Evolutionary conservation across 345 rosid species (phyloP).

Genomic region (Moricandia arvensis): DNA sequence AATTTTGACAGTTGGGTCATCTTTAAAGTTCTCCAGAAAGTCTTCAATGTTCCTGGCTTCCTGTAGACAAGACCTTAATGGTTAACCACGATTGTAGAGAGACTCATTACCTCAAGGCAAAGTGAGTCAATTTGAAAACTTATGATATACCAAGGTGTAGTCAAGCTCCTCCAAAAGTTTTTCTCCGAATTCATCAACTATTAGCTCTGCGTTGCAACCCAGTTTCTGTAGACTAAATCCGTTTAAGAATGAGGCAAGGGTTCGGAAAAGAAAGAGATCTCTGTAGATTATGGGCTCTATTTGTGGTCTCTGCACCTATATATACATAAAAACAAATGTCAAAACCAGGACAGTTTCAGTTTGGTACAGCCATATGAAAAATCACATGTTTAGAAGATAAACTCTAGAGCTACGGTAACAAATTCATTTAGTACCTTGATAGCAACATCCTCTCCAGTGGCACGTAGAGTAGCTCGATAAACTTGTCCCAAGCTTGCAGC

Average conservation of each 20-base stretch:
- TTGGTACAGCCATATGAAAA: neutral
- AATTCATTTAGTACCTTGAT: slow-evolving; percentile 60
- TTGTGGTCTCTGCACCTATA: slow-evolving; percentile 88
- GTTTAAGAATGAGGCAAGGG: slow-evolving; percentile 89
- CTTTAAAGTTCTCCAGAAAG: slow-evolving; percentile 87
- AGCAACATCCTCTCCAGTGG: slow-evolving; percentile 93
- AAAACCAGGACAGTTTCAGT: neutral
- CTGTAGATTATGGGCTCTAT: slow-evolving; percentile 93
- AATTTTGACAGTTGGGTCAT: slow-evolving; percentile 93
- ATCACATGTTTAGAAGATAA: slow-evolving; percentile 19
- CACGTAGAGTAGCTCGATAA: slow-evolving; percentile 86
- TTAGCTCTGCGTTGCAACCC: slow-evolving; percentile 95
- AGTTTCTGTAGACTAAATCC: slow-evolving; percentile 83
- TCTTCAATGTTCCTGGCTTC: slow-evolving; percentile 97
- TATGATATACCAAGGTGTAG: slow-evolving; percentile 76
- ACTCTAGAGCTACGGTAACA: neutral
- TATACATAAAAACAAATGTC: slow-evolving; percentile 6
- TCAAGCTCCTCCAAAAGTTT: slow-evolving; percentile 98
- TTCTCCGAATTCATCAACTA: slow-evolving; percentile 97
- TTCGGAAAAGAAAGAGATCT: slow-evolving; percentile 94
- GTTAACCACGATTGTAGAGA: slow-evolving; percentile 15
- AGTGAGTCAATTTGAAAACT: slow-evolving; percentile 17
- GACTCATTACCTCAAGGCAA: neutral
- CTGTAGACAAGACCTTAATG: slow-evolving; percentile 39
- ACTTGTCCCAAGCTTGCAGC: slow-evolving; percentile 99